Percentiles rank a stretch among this genome's conserved stretches.
phyloP scores from a whole-genome alignment of 2,329 filamentous ascomycete genomes.

The Aquanectria penicillioides region DNA sequence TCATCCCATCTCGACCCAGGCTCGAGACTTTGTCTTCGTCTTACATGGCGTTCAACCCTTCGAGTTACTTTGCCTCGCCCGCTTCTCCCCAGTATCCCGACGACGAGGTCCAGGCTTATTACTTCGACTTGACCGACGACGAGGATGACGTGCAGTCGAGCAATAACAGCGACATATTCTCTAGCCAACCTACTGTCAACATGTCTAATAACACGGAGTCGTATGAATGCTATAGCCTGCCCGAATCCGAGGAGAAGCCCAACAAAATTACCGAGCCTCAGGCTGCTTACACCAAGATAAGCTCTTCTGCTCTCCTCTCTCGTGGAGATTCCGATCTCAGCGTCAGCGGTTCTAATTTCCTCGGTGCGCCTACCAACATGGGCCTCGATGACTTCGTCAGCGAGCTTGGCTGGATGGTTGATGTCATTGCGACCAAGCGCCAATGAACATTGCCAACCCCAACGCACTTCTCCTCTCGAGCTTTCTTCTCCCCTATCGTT shows the following conservation, averaged over 20 bases:
- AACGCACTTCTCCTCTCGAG: not conserved
- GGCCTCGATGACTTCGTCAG: constrained; percentile 53
- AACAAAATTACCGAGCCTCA: constrained; percentile 32
- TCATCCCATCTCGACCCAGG: constrained; percentile 32
- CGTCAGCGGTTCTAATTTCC: constrained; percentile 38
- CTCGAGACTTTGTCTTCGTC: constrained; percentile 35
- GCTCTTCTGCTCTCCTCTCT: constrained; percentile 40
- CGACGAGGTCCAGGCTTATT: constrained; percentile 52
- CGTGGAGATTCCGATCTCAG: constrained; percentile 29
- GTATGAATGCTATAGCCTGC: constrained; percentile 59
- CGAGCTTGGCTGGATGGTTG: constrained; percentile 64
- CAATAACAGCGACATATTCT: constrained; percentile 49
- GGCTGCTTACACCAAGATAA: constrained; percentile 34
- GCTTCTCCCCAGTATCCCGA: constrained; percentile 51
- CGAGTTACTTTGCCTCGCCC: constrained; percentile 45
- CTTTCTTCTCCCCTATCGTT: constrained; percentile 17
- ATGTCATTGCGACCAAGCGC: constrained; percentile 53
- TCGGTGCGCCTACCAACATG: constrained; percentile 49
- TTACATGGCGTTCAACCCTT: constrained; percentile 44
- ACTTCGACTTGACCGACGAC: constrained; percentile 58
- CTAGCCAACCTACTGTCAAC: constrained; percentile 35
- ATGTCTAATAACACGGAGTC: constrained; percentile 30
- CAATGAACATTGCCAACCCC: constrained; percentile 23
- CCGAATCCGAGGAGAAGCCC: constrained; percentile 42
- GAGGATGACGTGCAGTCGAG: constrained; percentile 51